Conservation (phyloP, 2,329 filamentous ascomycete genomes). For the Tolypocladium nubicola region DNA sequence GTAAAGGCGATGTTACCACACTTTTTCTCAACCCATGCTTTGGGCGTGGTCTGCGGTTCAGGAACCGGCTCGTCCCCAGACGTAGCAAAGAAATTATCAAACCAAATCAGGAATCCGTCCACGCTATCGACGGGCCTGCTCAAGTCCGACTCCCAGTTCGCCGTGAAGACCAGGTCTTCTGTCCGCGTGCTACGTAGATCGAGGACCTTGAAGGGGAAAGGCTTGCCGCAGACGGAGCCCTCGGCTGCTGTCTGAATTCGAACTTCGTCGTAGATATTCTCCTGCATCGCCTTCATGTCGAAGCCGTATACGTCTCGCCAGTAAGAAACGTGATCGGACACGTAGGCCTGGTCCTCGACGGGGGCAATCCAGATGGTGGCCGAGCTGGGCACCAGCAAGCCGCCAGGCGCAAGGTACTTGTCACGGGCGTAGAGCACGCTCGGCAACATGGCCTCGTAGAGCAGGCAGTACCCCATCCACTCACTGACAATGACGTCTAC, state of each 20-base stretch:
- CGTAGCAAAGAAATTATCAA: constrained; percentile 83
- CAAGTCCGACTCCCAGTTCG: constrained; percentile 53
- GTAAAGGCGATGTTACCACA: constrained; percentile 71
- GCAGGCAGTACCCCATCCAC: constrained; percentile 93
- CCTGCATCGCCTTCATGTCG: constrained; percentile 84
- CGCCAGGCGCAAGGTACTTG: constrained; percentile 68
- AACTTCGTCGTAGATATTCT: constrained; percentile 71
- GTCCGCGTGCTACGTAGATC: constrained; percentile 64
- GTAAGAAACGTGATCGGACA: constrained; percentile 68
- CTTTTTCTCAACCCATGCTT: constrained; percentile 47
- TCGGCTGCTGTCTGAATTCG: constrained; percentile 62
- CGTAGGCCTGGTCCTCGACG: constrained; percentile 64
- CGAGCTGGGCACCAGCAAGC: constrained; percentile 79
- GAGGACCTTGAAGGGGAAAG: constrained; percentile 61
- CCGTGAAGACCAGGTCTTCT: constrained; percentile 66
- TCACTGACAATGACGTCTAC: constrained; percentile 95
- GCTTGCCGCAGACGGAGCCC: constrained; percentile 45
- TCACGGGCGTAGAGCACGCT: constrained; percentile 84
- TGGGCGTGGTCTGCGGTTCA: constrained; percentile 42
- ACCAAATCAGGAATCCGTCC: constrained; percentile 89
- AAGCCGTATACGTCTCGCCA: constrained; percentile 94
- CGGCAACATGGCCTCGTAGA: constrained; percentile 94
- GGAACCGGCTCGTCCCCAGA: constrained; percentile 41
- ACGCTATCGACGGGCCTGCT: constrained; percentile 53
- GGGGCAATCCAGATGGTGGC: constrained; percentile 76